A percentile compares a stretch with the other conserved stretches of the same genome.
Conservation (phyloP, 1,139 yeast species). For the Magnusiomyces ingens region DNA sequence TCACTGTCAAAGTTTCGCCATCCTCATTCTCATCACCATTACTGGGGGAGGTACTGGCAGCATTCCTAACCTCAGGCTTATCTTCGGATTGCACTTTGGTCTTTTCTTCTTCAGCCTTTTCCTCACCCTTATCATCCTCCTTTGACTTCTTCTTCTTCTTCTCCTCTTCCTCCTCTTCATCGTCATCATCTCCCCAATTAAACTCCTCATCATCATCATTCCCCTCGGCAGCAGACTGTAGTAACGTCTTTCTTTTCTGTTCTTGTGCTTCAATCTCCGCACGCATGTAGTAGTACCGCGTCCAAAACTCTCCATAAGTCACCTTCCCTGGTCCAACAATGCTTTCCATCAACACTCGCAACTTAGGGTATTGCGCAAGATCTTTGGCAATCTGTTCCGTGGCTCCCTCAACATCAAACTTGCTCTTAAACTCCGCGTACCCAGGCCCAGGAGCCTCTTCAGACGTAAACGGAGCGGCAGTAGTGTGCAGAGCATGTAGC, state of each 20-base stretch:
- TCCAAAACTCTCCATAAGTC: constrained; percentile 65
- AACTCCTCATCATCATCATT: constrained; percentile 42
- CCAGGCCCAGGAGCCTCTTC: constrained; percentile 30
- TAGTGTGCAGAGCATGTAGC: constrained; percentile 44
- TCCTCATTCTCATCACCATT: constrained; percentile 11
- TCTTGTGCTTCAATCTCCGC: constrained; percentile 56
- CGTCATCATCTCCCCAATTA: constrained; percentile 59
- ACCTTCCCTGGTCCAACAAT: constrained; percentile 58
- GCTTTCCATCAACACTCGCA: constrained; percentile 51
- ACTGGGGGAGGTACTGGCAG: neutral
- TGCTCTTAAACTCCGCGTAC: constrained; percentile 30
- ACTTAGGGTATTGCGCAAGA: constrained; percentile 46
- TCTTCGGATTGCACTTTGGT: constrained; percentile 16
- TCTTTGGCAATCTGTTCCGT: constrained; percentile 48
- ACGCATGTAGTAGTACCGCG: constrained; percentile 55
- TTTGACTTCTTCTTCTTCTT: constrained; percentile 16
- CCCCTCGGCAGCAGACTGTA: constrained; percentile 34
- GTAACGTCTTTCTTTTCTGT: constrained; percentile 54
- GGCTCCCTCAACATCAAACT: constrained; percentile 43
- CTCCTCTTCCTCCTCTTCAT: constrained; percentile 30
- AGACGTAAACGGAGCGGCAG: constrained; percentile 38
- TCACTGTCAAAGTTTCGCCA: constrained; percentile 8
- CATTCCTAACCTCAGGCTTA: constrained; percentile 7
- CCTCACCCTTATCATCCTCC: constrained; percentile 15
- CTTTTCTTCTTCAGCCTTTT: constrained; percentile 14